Conservation (phyloP, 2,329 filamentous ascomycete species). For the Coniochaeta pulveracea region DNA sequence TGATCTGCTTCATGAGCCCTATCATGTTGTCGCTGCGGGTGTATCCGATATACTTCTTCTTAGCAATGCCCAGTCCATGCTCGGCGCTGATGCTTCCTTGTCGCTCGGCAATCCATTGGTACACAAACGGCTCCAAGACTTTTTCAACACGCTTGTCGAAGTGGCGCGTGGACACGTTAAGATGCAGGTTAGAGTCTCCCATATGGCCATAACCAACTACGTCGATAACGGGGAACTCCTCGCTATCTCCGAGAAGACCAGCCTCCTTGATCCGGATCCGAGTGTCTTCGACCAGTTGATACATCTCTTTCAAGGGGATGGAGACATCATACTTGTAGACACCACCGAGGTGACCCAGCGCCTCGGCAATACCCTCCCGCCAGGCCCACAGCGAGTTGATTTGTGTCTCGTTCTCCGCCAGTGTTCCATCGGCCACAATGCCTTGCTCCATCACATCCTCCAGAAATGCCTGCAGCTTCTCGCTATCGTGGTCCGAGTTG, state of each 20-base stretch:
- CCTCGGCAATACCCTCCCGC: constrained; percentile 88
- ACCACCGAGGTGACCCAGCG: constrained; percentile 78
- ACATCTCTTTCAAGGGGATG: constrained; percentile 80
- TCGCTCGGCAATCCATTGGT: constrained; percentile 86
- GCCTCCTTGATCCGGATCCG: constrained; percentile 59
- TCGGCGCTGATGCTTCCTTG: constrained; percentile 94
- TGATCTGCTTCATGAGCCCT: constrained; percentile 87
- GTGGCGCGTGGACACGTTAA: constrained; percentile 74
- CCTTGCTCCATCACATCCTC: constrained; percentile 85
- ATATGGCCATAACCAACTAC: constrained; percentile 98
- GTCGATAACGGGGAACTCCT: constrained; percentile 67
- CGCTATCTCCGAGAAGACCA: constrained; percentile 66
- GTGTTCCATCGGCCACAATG: constrained; percentile 78
- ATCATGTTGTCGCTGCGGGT: constrained; percentile 83
- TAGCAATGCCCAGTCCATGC: constrained; percentile 85
- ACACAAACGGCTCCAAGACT: constrained; percentile 85
- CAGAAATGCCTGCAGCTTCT: constrained; percentile 81
- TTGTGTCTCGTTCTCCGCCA: constrained; percentile 91
- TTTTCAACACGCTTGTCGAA: constrained; percentile 85
- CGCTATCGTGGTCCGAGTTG: constrained; percentile 84
- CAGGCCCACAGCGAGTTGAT: constrained; percentile 77
- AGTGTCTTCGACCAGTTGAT: constrained; percentile 79
- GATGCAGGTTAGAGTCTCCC: constrained; percentile 91
- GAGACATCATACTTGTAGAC: constrained; percentile 99
- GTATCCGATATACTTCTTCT: constrained; percentile 93